A percentile compares a stretch with the other conserved stretches of the same genome.
Conservation (phyloP, 768 basidiomycete genomes). For the Neoboletus magnificus region DNA sequence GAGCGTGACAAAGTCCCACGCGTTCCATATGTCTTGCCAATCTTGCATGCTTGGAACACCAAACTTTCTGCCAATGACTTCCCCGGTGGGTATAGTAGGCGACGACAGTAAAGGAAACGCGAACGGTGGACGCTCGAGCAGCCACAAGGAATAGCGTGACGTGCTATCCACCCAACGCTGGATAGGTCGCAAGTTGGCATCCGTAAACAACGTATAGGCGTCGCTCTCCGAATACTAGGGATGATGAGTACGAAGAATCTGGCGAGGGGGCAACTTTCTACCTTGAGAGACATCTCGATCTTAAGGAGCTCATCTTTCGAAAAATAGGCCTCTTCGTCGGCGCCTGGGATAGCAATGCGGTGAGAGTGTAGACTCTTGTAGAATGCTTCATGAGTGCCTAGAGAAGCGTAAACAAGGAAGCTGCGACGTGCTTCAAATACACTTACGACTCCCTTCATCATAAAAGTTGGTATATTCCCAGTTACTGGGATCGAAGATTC, state of each 20-base stretch:
- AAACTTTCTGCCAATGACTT: slow-evolving; percentile 37
- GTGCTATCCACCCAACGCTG: slow-evolving; percentile 80
- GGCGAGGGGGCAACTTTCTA: slow-evolving; percentile 28
- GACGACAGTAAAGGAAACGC: slow-evolving; percentile 61
- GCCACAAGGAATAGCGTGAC: slow-evolving; percentile 79
- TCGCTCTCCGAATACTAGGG: slow-evolving; percentile 77
- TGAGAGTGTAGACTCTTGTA: slow-evolving; percentile 67
- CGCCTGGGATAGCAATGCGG: slow-evolving; percentile 48
- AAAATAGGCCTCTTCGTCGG: slow-evolving; percentile 48
- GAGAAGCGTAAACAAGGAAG: background rate
- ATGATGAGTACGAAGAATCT: background rate
- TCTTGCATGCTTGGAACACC: slow-evolving; percentile 71
- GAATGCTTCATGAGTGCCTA: slow-evolving; percentile 84
- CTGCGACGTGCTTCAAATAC: background rate
- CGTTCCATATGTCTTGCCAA: slow-evolving; percentile 81
- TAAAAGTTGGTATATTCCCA: slow-evolving; percentile 71
- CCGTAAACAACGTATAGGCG: slow-evolving; percentile 63
- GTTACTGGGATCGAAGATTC: slow-evolving; percentile 57
- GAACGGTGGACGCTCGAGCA: slow-evolving; percentile 85
- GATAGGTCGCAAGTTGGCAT: slow-evolving; percentile 77
- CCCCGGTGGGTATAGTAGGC: slow-evolving; percentile 27
- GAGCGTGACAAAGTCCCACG: slow-evolving; percentile 83
- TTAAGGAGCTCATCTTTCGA: slow-evolving; percentile 71
- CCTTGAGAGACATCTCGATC: slow-evolving; percentile 89
- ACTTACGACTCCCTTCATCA: slow-evolving; percentile 53